phyloP scores from a whole-genome alignment of 2,329 filamentous ascomycete genomes.

The Aspergillus sp. region DNA sequence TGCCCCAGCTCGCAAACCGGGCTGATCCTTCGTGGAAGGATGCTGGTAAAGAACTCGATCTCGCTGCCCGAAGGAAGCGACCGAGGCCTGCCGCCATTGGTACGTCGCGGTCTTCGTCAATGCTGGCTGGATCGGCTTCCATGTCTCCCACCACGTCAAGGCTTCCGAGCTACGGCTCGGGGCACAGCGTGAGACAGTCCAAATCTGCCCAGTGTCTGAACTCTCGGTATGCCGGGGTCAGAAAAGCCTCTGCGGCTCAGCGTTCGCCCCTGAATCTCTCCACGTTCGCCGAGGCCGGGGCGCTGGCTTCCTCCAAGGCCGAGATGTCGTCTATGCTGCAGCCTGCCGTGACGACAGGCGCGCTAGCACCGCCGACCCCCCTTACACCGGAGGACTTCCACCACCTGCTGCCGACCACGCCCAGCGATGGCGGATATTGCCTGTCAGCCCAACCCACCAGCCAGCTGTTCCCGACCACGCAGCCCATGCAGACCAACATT shows the following conservation, averaged over 20 bases:
- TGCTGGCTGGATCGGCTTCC: conserved; percentile 38
- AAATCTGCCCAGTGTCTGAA: conserved; percentile 48
- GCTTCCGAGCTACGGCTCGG: conserved; percentile 30
- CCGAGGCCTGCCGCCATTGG: conserved; percentile 48
- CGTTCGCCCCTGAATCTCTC: conserved; percentile 48
- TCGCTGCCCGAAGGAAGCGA: conserved; percentile 47
- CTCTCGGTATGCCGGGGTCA: conserved; percentile 46
- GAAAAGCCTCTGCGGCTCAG: conserved; percentile 47
- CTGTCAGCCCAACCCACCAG: conserved; percentile 33
- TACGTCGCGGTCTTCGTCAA: conserved; percentile 40
- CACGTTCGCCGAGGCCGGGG: conserved; percentile 45
- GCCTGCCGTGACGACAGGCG: conserved; percentile 34
- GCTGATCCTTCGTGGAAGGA: conserved; percentile 34
- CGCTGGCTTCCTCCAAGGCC: conserved; percentile 33
- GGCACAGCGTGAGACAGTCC: conserved; percentile 45
- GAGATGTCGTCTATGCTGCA: conserved; percentile 35
- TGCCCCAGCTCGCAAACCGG: conserved; percentile 28
- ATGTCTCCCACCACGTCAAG: conserved; percentile 41
- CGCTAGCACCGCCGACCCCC: conserved; percentile 43
- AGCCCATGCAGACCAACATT: conserved; percentile 42
- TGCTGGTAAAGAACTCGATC: conserved; percentile 43
- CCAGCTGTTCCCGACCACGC: conserved; percentile 38
- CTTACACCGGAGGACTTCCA: conserved; percentile 45
- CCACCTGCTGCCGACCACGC: conserved; percentile 40
- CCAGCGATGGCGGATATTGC: conserved; percentile 39